phyloP scores from a whole-genome alignment of 1,284 basidiomycete species.

The Porodaedalea pini region DNA sequence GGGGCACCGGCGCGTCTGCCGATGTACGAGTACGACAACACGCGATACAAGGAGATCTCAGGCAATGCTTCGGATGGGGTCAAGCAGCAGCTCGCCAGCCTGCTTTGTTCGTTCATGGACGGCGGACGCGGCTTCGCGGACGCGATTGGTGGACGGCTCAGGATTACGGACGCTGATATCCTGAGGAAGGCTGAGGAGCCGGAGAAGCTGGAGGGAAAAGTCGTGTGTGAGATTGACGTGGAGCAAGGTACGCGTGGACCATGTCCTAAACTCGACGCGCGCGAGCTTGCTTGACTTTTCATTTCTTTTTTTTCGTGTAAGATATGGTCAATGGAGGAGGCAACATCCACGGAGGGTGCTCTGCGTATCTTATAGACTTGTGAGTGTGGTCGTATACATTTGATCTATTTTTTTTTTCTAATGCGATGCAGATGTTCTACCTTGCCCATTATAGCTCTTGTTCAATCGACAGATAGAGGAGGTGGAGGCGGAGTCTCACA shows the following conservation, averaged over 20 bases:
- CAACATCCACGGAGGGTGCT: slow-evolving; percentile 44
- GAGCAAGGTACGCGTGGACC: slow-evolving; percentile 35
- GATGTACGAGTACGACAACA: neutral
- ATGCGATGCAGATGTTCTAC: slow-evolving; percentile 40
- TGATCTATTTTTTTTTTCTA: neutral
- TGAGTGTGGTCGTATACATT: slow-evolving; percentile 25
- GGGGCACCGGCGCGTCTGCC: no score
- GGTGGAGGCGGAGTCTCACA: slow-evolving; percentile 38
- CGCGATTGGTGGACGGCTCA: slow-evolving; percentile 31
- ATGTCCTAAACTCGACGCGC: neutral
- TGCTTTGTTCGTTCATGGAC: slow-evolving; percentile 33
- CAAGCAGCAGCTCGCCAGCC: slow-evolving; percentile 37
- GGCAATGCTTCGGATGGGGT: slow-evolving; percentile 43
- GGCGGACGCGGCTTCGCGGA: slow-evolving; percentile 34
- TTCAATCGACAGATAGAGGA: slow-evolving; percentile 24
- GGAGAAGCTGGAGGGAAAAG: slow-evolving; percentile 37
- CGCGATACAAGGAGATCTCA: slow-evolving; percentile 26
- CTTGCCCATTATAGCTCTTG: slow-evolving; percentile 37
- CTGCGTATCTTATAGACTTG: slow-evolving; percentile 46
- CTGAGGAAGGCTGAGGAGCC: slow-evolving; percentile 36
- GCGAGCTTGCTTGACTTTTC: neutral
- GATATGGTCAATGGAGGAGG: slow-evolving; percentile 47
- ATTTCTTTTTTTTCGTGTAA: slow-evolving; percentile 26
- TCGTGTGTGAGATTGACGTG: slow-evolving; percentile 44
- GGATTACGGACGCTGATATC: slow-evolving; percentile 41